phyloP scores from a whole-genome alignment of 2,329 filamentous ascomycete species.

The Ophiostoma ips region DNA sequence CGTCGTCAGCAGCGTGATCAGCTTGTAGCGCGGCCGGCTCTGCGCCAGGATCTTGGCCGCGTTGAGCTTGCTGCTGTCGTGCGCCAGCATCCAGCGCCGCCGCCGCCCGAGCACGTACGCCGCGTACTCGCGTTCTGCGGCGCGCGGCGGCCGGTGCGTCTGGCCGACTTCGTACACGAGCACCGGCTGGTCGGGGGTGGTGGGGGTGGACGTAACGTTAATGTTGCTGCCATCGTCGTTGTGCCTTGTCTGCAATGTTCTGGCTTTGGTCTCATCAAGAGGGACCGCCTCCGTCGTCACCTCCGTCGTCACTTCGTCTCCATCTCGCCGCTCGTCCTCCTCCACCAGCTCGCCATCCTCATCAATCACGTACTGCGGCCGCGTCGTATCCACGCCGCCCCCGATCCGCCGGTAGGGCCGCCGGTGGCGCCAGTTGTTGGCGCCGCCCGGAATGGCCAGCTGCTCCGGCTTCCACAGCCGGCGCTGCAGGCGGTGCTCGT shows the following conservation, averaged over 20 bases:
- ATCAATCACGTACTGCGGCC: neutral
- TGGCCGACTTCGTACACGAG: neutral
- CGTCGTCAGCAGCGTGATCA: slow-evolving; percentile 50
- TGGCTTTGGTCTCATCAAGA: too few relatives aligned
- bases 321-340: neutral
- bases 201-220: too few relatives aligned
- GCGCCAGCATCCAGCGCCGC: neutral
- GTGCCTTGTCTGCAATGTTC: too few relatives aligned
- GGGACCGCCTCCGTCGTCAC: too few relatives aligned
- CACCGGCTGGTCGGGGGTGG: neutral
- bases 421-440: neutral
- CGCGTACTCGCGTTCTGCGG: neutral
- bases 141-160: neutral
- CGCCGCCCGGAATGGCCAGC: neutral
- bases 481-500: neutral
- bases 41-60: slow-evolving; percentile 6
- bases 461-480: neutral
- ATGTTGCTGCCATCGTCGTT: too few relatives aligned
- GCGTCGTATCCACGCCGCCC: neutral
- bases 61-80: neutral
- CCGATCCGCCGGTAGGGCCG: neutral
- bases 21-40: slow-evolving; percentile 12
- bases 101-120: neutral
- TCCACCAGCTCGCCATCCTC: too few relatives aligned
- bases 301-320: neutral